Evolutionary conservation across 805 yeast species (phyloP).

Genomic region (Sungouiozyma ichnusensis): DNA sequence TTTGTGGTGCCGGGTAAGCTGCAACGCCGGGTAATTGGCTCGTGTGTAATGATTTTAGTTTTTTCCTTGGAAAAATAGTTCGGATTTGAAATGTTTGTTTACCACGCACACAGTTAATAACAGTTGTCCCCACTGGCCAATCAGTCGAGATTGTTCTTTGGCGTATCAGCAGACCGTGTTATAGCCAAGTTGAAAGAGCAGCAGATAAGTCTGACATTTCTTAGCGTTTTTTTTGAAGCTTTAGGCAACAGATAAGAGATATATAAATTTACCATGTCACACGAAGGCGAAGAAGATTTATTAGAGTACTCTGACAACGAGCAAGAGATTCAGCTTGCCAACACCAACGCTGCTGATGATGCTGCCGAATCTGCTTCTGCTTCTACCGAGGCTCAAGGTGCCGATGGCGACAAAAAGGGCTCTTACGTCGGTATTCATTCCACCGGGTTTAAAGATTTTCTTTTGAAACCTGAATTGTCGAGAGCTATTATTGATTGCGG

Average conservation of each 20-base stretch:
- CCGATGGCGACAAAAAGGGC: slow-evolving; percentile 78
- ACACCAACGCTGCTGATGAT: slow-evolving; percentile 35
- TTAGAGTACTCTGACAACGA: slow-evolving; percentile 98
- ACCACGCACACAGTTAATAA: neutral
- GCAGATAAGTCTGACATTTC: neutral
- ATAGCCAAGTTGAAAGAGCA: neutral
- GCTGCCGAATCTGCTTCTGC: slow-evolving; percentile 17
- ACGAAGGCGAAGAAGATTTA: slow-evolving; percentile 98
- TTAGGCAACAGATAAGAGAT: neutral
- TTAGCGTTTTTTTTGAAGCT: neutral
- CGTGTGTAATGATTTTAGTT: too few species aligned
- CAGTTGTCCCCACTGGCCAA: neutral
- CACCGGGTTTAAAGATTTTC: slow-evolving; percentile 95
- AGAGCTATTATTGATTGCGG: slow-evolving; percentile 99
- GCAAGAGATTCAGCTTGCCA: slow-evolving; percentile 69
- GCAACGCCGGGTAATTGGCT: too few species aligned
- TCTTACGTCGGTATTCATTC: slow-evolving; percentile 97
- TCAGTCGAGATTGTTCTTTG: neutral
- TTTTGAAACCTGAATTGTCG: slow-evolving; percentile 90
- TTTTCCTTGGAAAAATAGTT: neutral
- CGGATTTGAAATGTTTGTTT: neutral
- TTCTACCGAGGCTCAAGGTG: slow-evolving; percentile 22
- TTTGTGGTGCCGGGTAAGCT: neutral
- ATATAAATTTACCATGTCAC: slow-evolving; percentile 45
- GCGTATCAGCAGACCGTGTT: neutral